Evolutionary conservation across 2,329 filamentous ascomycete species (phyloP).

Genomic region (Aureobasidium sp.): DNA sequence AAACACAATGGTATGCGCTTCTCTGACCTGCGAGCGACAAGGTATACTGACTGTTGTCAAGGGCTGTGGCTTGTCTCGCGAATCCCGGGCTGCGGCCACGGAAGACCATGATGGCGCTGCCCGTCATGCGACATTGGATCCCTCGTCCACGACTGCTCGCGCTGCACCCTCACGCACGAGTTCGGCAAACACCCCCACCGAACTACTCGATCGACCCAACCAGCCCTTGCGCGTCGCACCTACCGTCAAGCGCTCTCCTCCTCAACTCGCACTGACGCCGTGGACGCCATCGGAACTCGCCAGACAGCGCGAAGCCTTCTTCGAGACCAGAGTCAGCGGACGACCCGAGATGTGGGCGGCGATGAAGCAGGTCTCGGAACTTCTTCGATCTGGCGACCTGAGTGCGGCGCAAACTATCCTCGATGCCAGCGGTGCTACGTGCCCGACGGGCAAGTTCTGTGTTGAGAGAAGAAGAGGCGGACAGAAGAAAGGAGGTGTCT

Average conservation of each 20-base stretch:
- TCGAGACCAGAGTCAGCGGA: constrained; percentile 79
- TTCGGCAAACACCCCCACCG: constrained; percentile 2
- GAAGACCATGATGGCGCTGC: background rate
- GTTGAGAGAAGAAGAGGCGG: constrained; percentile 17
- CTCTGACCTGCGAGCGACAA: background rate
- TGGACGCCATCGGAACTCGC: constrained; percentile 66
- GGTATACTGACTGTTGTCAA: background rate
- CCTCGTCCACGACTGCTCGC: background rate
- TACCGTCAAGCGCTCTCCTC: constrained; percentile 14
- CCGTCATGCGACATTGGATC: background rate
- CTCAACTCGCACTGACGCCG: constrained; percentile 30
- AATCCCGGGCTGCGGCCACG: background rate
- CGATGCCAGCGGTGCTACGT: constrained; percentile 57
- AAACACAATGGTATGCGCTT: constrained; percentile 13
- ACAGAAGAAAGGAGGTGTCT: constrained; percentile 31
- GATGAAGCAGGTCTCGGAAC: constrained; percentile 57
- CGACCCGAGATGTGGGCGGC: constrained; percentile 73
- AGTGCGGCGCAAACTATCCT: constrained; percentile 66
- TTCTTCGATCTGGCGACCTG: constrained; percentile 50
- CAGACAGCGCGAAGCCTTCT: constrained; percentile 72
- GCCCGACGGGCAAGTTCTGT: constrained; percentile 32
- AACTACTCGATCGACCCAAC: constrained; percentile 20
- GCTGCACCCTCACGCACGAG: background rate
- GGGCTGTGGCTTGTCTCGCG: constrained; percentile 13
- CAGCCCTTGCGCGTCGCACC: constrained; percentile 21